Evolutionary conservation across 2,329 filamentous ascomycete species (phyloP), one percentile per base, ranked within the genome.

Genomic region (Metarhizium brunneum): DNA sequence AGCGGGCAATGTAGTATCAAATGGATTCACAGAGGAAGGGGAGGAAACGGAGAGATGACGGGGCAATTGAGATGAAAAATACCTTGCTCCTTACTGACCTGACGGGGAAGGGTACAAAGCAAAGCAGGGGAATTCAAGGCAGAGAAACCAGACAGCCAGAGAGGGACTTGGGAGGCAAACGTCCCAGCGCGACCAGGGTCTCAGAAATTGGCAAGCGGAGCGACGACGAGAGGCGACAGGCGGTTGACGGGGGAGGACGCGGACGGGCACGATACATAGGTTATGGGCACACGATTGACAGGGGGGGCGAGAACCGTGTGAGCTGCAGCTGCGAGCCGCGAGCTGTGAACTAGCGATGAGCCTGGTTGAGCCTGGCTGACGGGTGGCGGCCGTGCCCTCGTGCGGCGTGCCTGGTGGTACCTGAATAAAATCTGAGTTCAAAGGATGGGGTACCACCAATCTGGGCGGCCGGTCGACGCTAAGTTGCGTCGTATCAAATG

Each of bases 191-290:
- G 30, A 25, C 43, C 52, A 53, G 52, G 42, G 30, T 35, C n/a
- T 25, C 42, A 53, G 43, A 53, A 56, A 50, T 56, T 45, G 50
- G 47, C 47, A 50, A 50, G 54, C 50, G 50, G 47, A 53, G 45
- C 40, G 48, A 38, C 48, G 32, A 30, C 45, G 5, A 30, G 25
- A 18, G 45, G 45, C 38, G 14, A 13, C 10, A 40, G 38, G 38
- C 38, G 32, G 32, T 2, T 35, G 6, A 35, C 6, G 32, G 32
- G 32, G 32, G 32, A 35, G 32, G 32, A 11, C 7, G 32, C 7
- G 32, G 32, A 11, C 25, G 25, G 25, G 25, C 25, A 25, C 25
- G 25, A 25, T 25, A 25, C 20, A 25, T 25, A 25, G 25, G 25
- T 25, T 4, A 25, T 25, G 25, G 25, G 25, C 25, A 25, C 25